A percentile compares a stretch with the other conserved stretches of the same genome.
These are phyloP conservation scores for Mercurialis annua DNA, from an alignment of 345 rosid genomes.

Conservation along the genomic window DNA sequence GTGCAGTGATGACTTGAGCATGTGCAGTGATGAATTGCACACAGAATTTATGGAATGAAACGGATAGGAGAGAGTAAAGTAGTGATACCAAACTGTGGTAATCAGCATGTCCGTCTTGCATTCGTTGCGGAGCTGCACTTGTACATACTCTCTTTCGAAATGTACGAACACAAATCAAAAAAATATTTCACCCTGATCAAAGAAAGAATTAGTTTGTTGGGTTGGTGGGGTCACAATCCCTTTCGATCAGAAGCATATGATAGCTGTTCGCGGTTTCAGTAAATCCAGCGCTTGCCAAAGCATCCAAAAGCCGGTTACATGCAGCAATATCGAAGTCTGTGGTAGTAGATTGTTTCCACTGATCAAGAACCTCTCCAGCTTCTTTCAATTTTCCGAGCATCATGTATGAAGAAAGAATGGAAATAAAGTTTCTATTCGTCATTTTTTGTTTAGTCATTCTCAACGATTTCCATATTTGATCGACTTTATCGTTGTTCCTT, in stretches of 20 bases:
- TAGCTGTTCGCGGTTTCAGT: slow-evolving; percentile 46
- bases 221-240: slow-evolving; percentile 16
- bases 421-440: slow-evolving; percentile 75
- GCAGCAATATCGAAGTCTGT: slow-evolving; percentile 56
- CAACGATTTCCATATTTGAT: slow-evolving; percentile 89
- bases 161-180: not conserved
- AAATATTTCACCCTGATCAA: not conserved
- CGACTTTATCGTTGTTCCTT: slow-evolving; percentile 66
- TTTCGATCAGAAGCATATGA: slow-evolving; percentile 26
- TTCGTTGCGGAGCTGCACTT: not conserved
- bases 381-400: slow-evolving; percentile 71
- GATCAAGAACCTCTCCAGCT: slow-evolving; percentile 64
- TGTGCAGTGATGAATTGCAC: not conserved
- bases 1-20: not conserved
- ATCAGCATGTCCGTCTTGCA: not conserved
- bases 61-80: not conserved
- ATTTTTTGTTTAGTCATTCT: slow-evolving; percentile 78
- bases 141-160: not conserved
- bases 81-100: not conserved
- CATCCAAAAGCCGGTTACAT: slow-evolving; percentile 52
- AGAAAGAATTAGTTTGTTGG: not conserved
- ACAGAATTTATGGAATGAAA: not conserved
- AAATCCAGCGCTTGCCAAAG: slow-evolving; percentile 48
- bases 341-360: slow-evolving; percentile 72
- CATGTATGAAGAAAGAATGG: slow-evolving; percentile 68